phyloP scores from a whole-genome alignment of 2,329 filamentous ascomycete species.

The Cladorrhinum sp. region DNA sequence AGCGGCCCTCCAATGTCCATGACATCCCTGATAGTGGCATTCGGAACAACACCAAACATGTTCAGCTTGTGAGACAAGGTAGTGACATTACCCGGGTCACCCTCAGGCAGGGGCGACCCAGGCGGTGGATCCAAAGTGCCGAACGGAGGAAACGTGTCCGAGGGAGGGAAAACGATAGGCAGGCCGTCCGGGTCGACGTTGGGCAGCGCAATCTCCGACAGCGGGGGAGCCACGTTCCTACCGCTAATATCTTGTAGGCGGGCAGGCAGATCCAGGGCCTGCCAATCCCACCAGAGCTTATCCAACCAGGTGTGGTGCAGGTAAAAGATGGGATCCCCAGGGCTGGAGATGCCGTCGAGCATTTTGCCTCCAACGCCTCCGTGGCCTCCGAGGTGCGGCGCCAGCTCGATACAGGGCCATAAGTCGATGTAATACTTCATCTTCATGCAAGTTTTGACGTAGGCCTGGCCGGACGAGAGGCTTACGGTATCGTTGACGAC shows the following conservation, averaged over 20 bases:
- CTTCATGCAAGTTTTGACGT: too few species aligned
- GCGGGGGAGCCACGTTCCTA: constrained; percentile 11
- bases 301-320: constrained; percentile 33
- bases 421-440: background rate
- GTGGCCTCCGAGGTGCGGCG: constrained; percentile 8
- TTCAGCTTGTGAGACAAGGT: constrained; percentile 30
- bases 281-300: constrained; percentile 33
- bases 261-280: constrained; percentile 23
- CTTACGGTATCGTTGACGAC: constrained; percentile 24
- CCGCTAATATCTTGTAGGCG: constrained; percentile 29
- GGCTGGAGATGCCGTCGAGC: constrained; percentile 21
- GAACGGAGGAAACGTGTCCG: too few species aligned
- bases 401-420: constrained; percentile 12
- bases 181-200: too few species aligned
- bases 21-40: constrained; percentile 27
- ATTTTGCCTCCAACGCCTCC: constrained; percentile 25
- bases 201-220: too few species aligned
- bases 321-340: constrained; percentile 37
- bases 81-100: constrained; percentile 22
- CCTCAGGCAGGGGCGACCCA: constrained; percentile 8
- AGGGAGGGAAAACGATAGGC: too few species aligned
- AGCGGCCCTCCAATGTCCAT: constrained; percentile 30
- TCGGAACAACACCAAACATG: constrained; percentile 29
- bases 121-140: too few species aligned
- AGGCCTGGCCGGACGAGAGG: background rate